Percentiles rank a stretch among this genome's conserved stretches.
phyloP scores from a whole-genome alignment of 2,329 filamentous ascomycete genomes.

The Penicillium freii region DNA sequence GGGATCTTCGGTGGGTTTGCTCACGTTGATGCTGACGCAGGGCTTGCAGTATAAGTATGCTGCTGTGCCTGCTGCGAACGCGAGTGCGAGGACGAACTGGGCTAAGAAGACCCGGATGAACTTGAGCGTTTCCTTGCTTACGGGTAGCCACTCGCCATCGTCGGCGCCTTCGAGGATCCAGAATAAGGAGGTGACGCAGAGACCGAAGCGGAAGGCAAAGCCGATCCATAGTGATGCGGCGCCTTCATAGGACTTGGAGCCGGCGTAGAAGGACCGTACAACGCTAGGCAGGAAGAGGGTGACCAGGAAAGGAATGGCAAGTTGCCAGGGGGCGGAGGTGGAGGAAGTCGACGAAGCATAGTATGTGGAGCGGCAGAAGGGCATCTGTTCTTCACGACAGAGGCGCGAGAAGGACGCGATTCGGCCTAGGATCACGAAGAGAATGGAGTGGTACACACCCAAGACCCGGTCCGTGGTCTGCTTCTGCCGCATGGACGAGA shows the following conservation, averaged over 20 bases:
- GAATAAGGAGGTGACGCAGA: constrained; percentile 74
- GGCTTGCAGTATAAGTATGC: constrained; percentile 85
- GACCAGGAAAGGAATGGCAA: constrained; percentile 73
- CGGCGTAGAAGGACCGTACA: constrained; percentile 77
- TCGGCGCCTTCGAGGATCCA: constrained; percentile 90
- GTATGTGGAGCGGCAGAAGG: constrained; percentile 91
- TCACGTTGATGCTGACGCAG: constrained; percentile 69
- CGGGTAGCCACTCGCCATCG: constrained; percentile 72
- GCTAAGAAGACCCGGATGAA: constrained; percentile 72
- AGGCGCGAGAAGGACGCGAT: constrained; percentile 84
- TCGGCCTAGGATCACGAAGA: constrained; percentile 77
- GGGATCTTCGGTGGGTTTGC: constrained; percentile 46
- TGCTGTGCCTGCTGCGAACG: constrained; percentile 77
- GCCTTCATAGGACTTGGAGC: constrained; percentile 84
- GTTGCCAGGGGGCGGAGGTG: constrained; percentile 87
- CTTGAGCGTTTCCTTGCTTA: constrained; percentile 65
- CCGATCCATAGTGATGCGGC: constrained; percentile 82
- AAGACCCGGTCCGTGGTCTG: constrained; percentile 67
- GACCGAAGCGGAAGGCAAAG: constrained; percentile 70
- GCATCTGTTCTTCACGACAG: constrained; percentile 98
- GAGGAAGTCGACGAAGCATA: constrained; percentile 90
- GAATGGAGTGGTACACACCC: constrained; percentile 77
- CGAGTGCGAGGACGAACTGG: constrained; percentile 74
- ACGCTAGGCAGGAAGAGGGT: constrained; percentile 70
- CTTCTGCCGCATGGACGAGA: constrained; percentile 72